Percentiles rank a stretch among this genome's conserved stretches.
Conservation (phyloP, 2,329 filamentous ascomycete species). For the Alternaria sp. region DNA sequence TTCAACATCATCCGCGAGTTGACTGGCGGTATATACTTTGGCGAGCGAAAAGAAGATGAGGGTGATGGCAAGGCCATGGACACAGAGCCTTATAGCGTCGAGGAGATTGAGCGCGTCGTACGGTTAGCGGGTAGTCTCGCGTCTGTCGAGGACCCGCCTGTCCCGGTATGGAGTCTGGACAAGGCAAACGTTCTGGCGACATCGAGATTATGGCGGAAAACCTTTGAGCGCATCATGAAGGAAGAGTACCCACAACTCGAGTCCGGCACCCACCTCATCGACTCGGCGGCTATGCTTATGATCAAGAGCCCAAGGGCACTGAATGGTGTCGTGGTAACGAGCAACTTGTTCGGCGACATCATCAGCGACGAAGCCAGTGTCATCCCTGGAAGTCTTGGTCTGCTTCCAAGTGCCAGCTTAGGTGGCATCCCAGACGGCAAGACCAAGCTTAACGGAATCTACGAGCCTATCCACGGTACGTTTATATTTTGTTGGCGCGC, state of each 20-base stretch:
- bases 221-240: slow-evolving; percentile 81
- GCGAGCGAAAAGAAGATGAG: slow-evolving; percentile 81
- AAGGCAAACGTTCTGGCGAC: slow-evolving; percentile 98
- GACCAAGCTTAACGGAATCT: slow-evolving; percentile 88
- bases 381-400: slow-evolving; percentile 87
- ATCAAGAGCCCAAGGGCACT: slow-evolving; percentile 88
- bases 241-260: slow-evolving; percentile 88
- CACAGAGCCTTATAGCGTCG: slow-evolving; percentile 82
- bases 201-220: slow-evolving; percentile 85
- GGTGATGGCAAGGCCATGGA: slow-evolving; percentile 79
- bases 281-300: slow-evolving; percentile 97
- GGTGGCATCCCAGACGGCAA: slow-evolving; percentile 86
- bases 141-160: slow-evolving; percentile 74
- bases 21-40: slow-evolving; percentile 95
- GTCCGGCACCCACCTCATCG: slow-evolving; percentile 88
- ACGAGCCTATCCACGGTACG: slow-evolving; percentile 94
- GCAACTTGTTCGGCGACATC: slow-evolving; percentile 95
- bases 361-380: slow-evolving; percentile 94
- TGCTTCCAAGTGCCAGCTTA: slow-evolving; percentile 86
- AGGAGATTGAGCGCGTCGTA: slow-evolving; percentile 87
- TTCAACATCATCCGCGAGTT: slow-evolving; percentile 92
- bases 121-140: slow-evolving; percentile 83
- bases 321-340: slow-evolving; percentile 90
- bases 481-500: neutral
- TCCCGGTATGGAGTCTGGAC: slow-evolving; percentile 84